Percentiles rank a stretch among this genome's conserved stretches.
These are phyloP conservation scores for Hygrophila difformis DNA, from an alignment of 257 asterid genomes.

Conservation along the genomic window DNA sequence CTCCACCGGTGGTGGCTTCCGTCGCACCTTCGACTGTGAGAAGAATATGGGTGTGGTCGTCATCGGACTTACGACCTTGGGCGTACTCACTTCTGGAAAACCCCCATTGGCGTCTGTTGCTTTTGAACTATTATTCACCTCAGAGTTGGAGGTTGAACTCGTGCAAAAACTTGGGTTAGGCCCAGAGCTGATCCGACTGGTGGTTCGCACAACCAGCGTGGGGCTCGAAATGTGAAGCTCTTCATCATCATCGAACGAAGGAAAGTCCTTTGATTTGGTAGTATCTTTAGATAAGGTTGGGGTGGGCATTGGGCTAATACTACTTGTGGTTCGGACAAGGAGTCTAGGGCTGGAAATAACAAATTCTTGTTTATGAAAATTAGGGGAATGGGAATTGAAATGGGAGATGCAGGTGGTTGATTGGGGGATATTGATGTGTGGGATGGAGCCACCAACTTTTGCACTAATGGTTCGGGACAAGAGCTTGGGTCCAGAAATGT, in stretches of 20 bases:
- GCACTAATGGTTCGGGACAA: neutral
- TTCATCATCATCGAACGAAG: slow-evolving; percentile 1
- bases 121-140: slow-evolving; percentile 5
- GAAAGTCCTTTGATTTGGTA: neutral
- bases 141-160: slow-evolving; percentile 13
- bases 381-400: neutral
- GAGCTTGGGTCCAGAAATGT: neutral
- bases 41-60: slow-evolving; percentile 27
- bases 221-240: slow-evolving; percentile 31
- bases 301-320: neutral
- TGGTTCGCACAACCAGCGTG: slow-evolving; percentile 23
- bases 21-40: slow-evolving; percentile 30
- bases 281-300: neutral
- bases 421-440: too few species aligned
- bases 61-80: slow-evolving; percentile 18
- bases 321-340: neutral
- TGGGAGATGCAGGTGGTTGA: slow-evolving; percentile 5
- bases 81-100: neutral
- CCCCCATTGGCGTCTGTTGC: neutral
- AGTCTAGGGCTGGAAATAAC: neutral
- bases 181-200: slow-evolving; percentile 15
- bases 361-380: neutral
- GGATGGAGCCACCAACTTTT: too few species aligned
- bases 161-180: slow-evolving; percentile 15
- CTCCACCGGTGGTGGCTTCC: slow-evolving; percentile 29